A percentile compares a stretch with the other conserved stretches of the same genome.
Evolutionary conservation across 306 rosid species (phyloP).

Genomic region (Phaseolus lunatus): DNA sequence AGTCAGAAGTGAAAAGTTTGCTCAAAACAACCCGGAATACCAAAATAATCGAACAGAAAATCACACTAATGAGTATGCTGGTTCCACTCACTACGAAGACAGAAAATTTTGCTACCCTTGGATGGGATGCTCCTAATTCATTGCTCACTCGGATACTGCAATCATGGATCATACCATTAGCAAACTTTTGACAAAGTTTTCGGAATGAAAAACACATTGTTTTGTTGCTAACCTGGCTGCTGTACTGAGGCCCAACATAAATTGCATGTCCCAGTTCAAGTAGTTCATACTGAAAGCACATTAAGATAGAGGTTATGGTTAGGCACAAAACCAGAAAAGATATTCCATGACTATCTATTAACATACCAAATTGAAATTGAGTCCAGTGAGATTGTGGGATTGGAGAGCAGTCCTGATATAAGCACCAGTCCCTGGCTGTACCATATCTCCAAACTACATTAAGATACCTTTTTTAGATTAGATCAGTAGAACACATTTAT

Average conservation of each 20-base stretch:
- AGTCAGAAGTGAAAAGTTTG: slow-evolving; percentile 65
- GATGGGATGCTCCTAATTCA: slow-evolving; percentile 77
- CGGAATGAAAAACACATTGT: not conserved
- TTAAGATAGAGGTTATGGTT: slow-evolving; percentile 7
- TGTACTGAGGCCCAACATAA: slow-evolving; percentile 74
- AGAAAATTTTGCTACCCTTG: slow-evolving; percentile 69
- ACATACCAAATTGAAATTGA: slow-evolving; percentile 62
- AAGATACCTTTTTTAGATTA: not conserved
- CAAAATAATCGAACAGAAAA: slow-evolving; percentile 55
- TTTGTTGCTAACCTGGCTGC: slow-evolving; percentile 68
- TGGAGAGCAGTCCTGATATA: slow-evolving; percentile 75
- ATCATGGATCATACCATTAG: not conserved
- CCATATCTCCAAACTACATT: slow-evolving; percentile 84
- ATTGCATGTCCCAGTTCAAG: slow-evolving; percentile 69
- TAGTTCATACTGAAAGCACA: slow-evolving; percentile 68
- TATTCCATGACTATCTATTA: slow-evolving; percentile 34
- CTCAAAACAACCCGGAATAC: slow-evolving; percentile 60
- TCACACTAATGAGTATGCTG: slow-evolving; percentile 63
- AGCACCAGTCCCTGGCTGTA: slow-evolving; percentile 79
- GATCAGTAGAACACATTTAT: not conserved
- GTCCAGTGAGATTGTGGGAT: slow-evolving; percentile 70
- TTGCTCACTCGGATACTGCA: slow-evolving; percentile 75
- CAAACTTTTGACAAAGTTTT: not conserved
- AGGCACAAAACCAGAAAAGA: not conserved
- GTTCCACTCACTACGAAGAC: slow-evolving; percentile 70